Conservation (phyloP, 768 basidiomycete species). For the Podaxis sp. region DNA sequence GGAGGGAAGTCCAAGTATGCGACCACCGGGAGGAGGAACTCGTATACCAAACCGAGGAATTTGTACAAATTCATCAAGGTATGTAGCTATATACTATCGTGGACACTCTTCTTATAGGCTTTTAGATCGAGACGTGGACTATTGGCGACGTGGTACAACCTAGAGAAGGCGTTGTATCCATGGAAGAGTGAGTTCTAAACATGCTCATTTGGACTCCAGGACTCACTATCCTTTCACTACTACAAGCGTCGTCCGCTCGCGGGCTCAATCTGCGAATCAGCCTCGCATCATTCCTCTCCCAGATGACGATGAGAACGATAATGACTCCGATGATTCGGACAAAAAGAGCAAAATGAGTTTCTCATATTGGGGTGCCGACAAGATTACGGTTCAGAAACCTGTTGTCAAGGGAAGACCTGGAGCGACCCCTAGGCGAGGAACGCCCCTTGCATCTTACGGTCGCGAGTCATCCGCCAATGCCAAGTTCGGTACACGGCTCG, state of each 20-base stretch:
- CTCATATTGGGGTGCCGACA: conserved; percentile 92
- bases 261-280: conserved; percentile 55
- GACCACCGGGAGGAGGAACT: conserved; percentile 71
- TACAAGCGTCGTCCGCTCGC: conserved; percentile 66
- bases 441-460: conserved; percentile 56
- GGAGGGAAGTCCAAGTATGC: conserved; percentile 85
- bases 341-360: conserved; percentile 93
- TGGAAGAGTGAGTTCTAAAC: conserved; percentile 76
- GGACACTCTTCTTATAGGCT: conserved; percentile 3
- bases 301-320: conserved; percentile 55
- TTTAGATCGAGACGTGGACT: conserved; percentile 83
- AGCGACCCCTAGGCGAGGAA: conserved; percentile 41
- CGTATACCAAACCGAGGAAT: conserved; percentile 83
- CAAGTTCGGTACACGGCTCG: conserved; percentile 84
- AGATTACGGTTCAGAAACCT: conserved; percentile 83
- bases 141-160: conserved; percentile 77
- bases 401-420: conserved; percentile 48
- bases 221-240: neutral
- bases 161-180: conserved; percentile 77
- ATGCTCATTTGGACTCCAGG: neutral
- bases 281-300: conserved; percentile 70
- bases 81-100: conserved; percentile 15
- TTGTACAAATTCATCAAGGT: conserved; percentile 93
- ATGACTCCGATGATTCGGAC: conserved; percentile 82
- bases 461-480: conserved; percentile 87